A percentile compares a stretch with the other conserved stretches of the same genome.
Evolutionary conservation across 2,329 filamentous ascomycete species (phyloP).

Genomic region (Dothistroma septosporum): DNA sequence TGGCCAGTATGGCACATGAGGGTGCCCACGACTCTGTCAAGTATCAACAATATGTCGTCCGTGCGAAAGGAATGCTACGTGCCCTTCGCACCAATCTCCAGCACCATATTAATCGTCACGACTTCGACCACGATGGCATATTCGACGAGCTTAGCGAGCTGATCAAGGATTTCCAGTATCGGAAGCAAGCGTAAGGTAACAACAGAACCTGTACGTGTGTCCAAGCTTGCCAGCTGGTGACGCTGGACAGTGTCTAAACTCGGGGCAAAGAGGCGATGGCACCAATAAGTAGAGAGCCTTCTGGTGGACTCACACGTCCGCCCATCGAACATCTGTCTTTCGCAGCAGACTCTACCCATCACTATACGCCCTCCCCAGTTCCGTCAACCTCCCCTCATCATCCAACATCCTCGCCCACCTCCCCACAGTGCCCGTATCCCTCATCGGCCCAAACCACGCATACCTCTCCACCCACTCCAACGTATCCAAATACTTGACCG

Average conservation of each 20-base stretch:
- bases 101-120: not conserved
- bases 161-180: not conserved
- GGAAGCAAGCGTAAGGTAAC: not conserved
- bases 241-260: not conserved
- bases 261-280: not conserved
- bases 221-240: not conserved
- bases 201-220: not conserved
- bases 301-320: not conserved
- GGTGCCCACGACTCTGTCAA: not conserved
- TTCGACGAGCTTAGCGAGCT: not conserved
- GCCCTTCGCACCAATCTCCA: not conserved
- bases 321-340: not conserved
- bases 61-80: not conserved
- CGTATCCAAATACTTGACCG: conserved; percentile 30
- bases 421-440: conserved; percentile 32
- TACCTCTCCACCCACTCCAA: conserved; percentile 35
- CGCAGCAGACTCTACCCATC: conserved; percentile 19
- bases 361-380: conserved; percentile 31
- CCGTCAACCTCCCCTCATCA: conserved; percentile 30
- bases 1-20: not conserved
- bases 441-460: conserved; percentile 34
- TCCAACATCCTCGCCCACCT: conserved; percentile 31
- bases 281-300: no score
- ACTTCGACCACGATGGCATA: not conserved
- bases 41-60: not conserved